These are phyloP conservation scores for Cicer bijugum DNA, from an alignment of 306 rosid species.

Conservation along the genomic window DNA sequence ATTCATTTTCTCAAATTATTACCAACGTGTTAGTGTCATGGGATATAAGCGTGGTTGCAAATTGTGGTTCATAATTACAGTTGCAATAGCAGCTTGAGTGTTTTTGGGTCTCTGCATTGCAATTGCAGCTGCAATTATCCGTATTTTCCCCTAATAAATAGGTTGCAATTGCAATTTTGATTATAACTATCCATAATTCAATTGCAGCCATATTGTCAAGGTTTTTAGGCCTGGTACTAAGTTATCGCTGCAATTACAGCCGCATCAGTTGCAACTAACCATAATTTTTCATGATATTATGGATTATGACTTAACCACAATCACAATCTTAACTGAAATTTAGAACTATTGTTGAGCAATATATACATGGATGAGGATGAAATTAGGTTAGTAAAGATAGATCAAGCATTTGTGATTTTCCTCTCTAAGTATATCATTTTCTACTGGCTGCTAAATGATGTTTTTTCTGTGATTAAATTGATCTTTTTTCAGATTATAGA, in stretches of 20 bases:
- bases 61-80: neutral
- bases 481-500: conserved; percentile 13
- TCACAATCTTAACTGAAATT: neutral
- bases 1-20: too few relatives aligned
- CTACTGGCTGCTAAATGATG: neutral
- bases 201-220: neutral
- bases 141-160: too few relatives aligned
- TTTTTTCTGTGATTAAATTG: neutral
- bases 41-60: neutral
- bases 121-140: too few relatives aligned
- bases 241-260: neutral
- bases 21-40: too few relatives aligned
- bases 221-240: neutral
- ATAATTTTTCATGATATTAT: neutral
- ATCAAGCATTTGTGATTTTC: conserved; percentile 10
- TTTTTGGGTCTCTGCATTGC: neutral
- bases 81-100: neutral
- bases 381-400: neutral
- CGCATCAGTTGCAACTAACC: neutral
- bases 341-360: neutral
- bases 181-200: neutral
- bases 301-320: neutral
- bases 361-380: neutral
- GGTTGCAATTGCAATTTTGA: neutral
- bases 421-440: neutral